Evolutionary conservation across 2,329 filamentous ascomycete species (phyloP).

Genomic region (Lachnellula arida): DNA sequence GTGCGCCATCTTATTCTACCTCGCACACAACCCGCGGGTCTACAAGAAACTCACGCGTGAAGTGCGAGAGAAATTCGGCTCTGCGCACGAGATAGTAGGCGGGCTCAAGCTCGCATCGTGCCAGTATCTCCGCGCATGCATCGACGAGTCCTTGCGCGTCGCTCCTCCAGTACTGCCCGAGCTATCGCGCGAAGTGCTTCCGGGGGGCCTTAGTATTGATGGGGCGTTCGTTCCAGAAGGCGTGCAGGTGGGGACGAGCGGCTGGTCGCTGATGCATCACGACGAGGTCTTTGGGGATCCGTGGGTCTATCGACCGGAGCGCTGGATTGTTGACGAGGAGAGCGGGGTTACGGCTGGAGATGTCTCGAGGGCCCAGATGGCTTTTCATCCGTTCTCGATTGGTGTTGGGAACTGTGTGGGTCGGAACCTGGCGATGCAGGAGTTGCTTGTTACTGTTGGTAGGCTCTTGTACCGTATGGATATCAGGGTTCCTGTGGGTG

Average conservation of each 20-base stretch:
- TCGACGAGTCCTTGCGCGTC: constrained; percentile 25
- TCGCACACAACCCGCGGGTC: constrained; percentile 26
- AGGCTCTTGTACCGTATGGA: not conserved
- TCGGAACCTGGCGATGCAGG: constrained; percentile 18
- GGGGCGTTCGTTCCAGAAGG: constrained; percentile 33
- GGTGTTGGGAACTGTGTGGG: constrained; percentile 25
- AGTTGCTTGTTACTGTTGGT: constrained; percentile 23
- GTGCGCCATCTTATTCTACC: constrained; percentile 35
- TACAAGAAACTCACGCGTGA: constrained; percentile 26
- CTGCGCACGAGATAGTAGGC: constrained; percentile 32
- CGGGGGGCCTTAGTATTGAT: constrained; percentile 15
- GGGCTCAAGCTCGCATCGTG: constrained; percentile 19
- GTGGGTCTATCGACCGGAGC: constrained; percentile 37
- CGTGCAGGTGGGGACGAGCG: constrained; percentile 38
- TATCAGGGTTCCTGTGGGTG: not conserved
- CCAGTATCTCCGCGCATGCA: constrained; percentile 37
- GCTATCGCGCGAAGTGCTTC: constrained; percentile 6
- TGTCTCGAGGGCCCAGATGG: constrained; percentile 7
- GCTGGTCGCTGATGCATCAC: constrained; percentile 41
- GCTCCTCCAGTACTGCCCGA: constrained; percentile 12
- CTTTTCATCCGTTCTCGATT: constrained; percentile 23
- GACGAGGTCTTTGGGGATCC: constrained; percentile 38
- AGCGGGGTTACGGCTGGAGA: constrained; percentile 8
- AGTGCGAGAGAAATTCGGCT: constrained; percentile 1
- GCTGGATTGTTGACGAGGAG: constrained; percentile 37